Base-by-base conservation (phyloP, 208 protist species). In the Tetramitus jugosus region DNA sequence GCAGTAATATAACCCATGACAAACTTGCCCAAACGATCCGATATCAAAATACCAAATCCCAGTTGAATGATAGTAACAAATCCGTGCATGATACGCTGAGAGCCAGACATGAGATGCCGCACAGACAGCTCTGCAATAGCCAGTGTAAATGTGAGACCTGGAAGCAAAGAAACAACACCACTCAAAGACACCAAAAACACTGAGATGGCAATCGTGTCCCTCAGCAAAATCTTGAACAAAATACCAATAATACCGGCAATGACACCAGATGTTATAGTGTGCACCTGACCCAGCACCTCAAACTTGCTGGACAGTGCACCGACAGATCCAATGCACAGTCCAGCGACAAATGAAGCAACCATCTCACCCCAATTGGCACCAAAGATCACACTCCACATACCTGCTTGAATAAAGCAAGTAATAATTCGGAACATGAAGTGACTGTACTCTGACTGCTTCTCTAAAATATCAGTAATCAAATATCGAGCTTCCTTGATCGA, bases 41-140 rank as follows among this genome's bases (percentile, higher is more conserved):
- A 7, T 7, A 71, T 49, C 10, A 71, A 45, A 1, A 71, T 29
- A 42, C 65, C 65, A 71, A 71, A 71, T 49, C 65, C 65, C 20
- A 71, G 20, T n/a, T 71, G 39, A 37, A 71, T 20, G 3, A 37
- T 71, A 0, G 8, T 37, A 35, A 71, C 33, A 49, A 71, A 71
- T 20, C 65, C 40, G 35, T 26, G 29, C 4, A 49, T 29, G 3
- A 49, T 37, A 17, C 39, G 26, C 20, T 49, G n/a, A n/a, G 26
- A n/a, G 1, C 65, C 65, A 33, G 20, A 35, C 35, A 71, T 26
- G 4, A 71, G 35, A 49, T 71, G 65, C 20, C 65, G 29, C 3
- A 23, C 13, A 46, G 20, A 35, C 3, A 71, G 20, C n/a, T 71
- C 65, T n/a, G 35, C 65, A 49, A 71, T 49, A 31, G n/a, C 65